Percentiles rank a stretch among this genome's conserved stretches.
These are phyloP conservation scores for Clarireedia homoeocarpa DNA, from an alignment of 2,329 filamentous ascomycete species.

Conservation along the genomic window DNA sequence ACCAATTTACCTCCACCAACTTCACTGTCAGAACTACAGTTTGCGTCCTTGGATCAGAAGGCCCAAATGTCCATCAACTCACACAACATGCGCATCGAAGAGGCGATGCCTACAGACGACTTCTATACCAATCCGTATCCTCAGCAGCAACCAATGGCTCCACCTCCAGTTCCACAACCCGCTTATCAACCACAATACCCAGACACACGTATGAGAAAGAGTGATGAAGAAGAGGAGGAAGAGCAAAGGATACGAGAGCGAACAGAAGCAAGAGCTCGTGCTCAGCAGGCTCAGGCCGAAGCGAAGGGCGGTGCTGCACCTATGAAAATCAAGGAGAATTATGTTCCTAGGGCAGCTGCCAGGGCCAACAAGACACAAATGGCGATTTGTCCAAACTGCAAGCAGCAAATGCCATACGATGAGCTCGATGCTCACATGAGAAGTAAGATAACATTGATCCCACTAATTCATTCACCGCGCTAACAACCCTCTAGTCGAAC, in stretches of 20 bases:
- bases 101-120: constrained; percentile 80
- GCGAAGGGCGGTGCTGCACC: constrained; percentile 59
- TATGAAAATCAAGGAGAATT: constrained; percentile 91
- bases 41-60: constrained; percentile 89
- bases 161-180: constrained; percentile 28
- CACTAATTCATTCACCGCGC: not conserved
- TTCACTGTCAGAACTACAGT: constrained; percentile 84
- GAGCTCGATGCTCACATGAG: constrained; percentile 91
- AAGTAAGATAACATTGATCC: constrained; percentile 43
- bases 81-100: constrained; percentile 74
- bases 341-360: constrained; percentile 76
- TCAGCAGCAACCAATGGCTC: constrained; percentile 33
- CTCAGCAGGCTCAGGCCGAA: constrained; percentile 72
- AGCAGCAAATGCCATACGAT: constrained; percentile 76
- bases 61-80: constrained; percentile 80
- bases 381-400: constrained; percentile 86
- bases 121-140: constrained; percentile 46
- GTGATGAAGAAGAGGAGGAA: constrained; percentile 52
- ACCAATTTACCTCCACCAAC: constrained; percentile 82
- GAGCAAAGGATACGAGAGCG: constrained; percentile 55
- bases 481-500: constrained; percentile 51
- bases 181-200: constrained; percentile 29
- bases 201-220: constrained; percentile 23
- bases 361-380: constrained; percentile 57
- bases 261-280: constrained; percentile 51